These are phyloP conservation scores for Kwoniella dejecticola DNA, from an alignment of 768 basidiomycete genomes.

Conservation along the genomic window DNA sequence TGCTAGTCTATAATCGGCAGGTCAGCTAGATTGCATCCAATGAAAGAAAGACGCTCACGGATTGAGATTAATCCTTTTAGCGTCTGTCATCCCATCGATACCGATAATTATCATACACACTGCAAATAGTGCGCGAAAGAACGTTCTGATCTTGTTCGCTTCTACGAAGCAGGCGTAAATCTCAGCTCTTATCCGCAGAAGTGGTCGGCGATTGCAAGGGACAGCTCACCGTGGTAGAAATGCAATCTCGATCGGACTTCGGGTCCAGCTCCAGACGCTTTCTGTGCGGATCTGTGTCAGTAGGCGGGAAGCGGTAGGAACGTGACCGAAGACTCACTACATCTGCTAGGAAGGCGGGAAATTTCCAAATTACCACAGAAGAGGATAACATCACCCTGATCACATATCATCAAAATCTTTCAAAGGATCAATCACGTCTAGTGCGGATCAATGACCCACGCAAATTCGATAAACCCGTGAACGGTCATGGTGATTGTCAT, in stretches of 20 bases:
- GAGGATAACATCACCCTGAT: constrained; percentile 26
- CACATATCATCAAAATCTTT: too few species aligned
- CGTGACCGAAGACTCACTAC: constrained; percentile 25
- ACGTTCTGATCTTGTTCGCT: constrained; percentile 40
- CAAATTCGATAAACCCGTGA: constrained; percentile 29
- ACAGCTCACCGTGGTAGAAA: constrained; percentile 36
- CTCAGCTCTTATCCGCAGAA: neutral
- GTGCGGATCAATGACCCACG: constrained; percentile 37
- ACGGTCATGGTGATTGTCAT: constrained; percentile 18
- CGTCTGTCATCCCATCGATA: constrained; percentile 32
- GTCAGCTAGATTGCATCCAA: neutral
- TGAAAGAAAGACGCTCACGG: constrained; percentile 14
- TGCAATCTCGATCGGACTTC: constrained; percentile 41
- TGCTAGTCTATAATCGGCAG: constrained; percentile 3
- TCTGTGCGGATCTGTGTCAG: constrained; percentile 16
- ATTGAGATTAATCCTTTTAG: constrained; percentile 25
- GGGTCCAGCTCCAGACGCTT: constrained; percentile 42
- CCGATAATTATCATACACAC: constrained; percentile 27
- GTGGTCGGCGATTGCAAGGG: too few species aligned
- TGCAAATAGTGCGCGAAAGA: constrained; percentile 37
- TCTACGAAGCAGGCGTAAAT: constrained; percentile 9
- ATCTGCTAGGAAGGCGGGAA: constrained; percentile 38
- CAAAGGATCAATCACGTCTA: too few species aligned
- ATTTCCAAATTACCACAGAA: constrained; percentile 32
- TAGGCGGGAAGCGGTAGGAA: neutral